A percentile compares a stretch with the other conserved stretches of the same genome.
phyloP scores from a whole-genome alignment of 768 basidiomycete species.

The Baorangia bicolor region DNA sequence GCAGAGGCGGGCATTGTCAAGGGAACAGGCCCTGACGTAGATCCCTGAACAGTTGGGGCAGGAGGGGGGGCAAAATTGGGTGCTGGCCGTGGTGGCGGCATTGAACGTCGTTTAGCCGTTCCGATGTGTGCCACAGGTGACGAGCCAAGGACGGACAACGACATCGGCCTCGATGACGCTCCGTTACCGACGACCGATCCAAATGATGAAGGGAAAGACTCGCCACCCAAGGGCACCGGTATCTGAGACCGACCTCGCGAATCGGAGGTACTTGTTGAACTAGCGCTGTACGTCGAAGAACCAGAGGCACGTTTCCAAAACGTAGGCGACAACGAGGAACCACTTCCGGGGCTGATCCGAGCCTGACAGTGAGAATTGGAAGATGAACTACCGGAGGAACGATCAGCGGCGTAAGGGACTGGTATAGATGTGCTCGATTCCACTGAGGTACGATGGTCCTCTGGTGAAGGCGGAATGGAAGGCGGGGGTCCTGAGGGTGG shows the following conservation, averaged over 20 bases:
- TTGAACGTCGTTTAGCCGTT: conserved; percentile 52
- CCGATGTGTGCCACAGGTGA: conserved; percentile 13
- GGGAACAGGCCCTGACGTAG: not conserved
- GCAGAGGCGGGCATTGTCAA: conserved; percentile 5
- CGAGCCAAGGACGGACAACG: conserved; percentile 16
- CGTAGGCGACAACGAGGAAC: conserved; percentile 44
- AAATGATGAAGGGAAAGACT: conserved; percentile 11
- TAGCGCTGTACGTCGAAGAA: conserved; percentile 48
- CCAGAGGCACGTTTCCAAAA: conserved; percentile 54
- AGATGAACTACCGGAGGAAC: conserved; percentile 38
- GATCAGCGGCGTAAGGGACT: conserved; percentile 33
- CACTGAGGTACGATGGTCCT: conserved; percentile 24
- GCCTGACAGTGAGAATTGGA: conserved; percentile 32
- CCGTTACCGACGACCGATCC: conserved; percentile 5
- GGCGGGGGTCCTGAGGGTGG: conserved; percentile 64
- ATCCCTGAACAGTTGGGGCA: conserved; percentile 45
- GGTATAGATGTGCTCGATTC: conserved; percentile 27
- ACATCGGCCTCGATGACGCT: conserved; percentile 19
- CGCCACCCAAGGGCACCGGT: conserved; percentile 1
- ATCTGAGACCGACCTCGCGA: conserved; percentile 31
- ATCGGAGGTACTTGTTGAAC: conserved; percentile 42
- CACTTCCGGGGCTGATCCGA: conserved; percentile 41
- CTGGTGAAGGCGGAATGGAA: conserved; percentile 37
- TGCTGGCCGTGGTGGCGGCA: conserved; percentile 74
- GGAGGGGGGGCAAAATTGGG: conserved; percentile 71